Conservation (phyloP, 2,329 filamentous ascomycete species). For the Domatiomyces catenatus region DNA sequence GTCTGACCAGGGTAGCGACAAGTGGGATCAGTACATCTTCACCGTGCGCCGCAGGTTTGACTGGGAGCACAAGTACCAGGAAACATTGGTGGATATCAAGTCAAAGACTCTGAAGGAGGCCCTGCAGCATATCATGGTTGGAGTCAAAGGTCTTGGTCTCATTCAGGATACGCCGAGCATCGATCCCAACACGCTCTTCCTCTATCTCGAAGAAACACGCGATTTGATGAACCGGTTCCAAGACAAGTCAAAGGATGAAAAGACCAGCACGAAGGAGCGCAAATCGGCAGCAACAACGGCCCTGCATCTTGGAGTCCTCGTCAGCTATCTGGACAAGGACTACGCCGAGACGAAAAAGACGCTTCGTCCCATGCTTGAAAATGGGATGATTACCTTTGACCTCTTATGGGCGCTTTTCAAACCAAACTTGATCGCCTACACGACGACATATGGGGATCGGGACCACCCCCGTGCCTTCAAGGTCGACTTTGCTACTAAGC, state of each 20-base stretch:
- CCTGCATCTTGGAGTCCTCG: constrained; percentile 49
- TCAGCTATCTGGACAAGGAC: constrained; percentile 67
- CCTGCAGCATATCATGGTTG: constrained; percentile 56
- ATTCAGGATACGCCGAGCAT: constrained; percentile 65
- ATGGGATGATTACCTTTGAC: constrained; percentile 51
- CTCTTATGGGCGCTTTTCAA: constrained; percentile 43
- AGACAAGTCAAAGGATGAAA: constrained; percentile 44
- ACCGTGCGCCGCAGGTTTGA: constrained; percentile 71
- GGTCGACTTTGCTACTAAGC: constrained; percentile 59
- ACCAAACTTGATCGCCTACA: constrained; percentile 65
- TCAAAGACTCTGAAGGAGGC: constrained; percentile 62
- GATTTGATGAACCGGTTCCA: constrained; percentile 49
- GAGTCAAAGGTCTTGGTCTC: constrained; percentile 61
- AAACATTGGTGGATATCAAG: constrained; percentile 69
- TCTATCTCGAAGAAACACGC: constrained; percentile 68
- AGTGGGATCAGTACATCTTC: constrained; percentile 69
- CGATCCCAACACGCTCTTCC: constrained; percentile 55
- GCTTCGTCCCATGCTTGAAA: constrained; percentile 63
- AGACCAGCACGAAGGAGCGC: constrained; percentile 26
- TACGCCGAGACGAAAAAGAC: constrained; percentile 65
- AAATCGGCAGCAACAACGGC: constrained; percentile 24
- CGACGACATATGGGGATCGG: constrained; percentile 57
- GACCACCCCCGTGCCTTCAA: constrained; percentile 73
- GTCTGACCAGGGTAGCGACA: constrained; percentile 44
- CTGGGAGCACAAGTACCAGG: constrained; percentile 64